phyloP scores from a whole-genome alignment of 345 rosid species.

The Moricandia arvensis region DNA sequence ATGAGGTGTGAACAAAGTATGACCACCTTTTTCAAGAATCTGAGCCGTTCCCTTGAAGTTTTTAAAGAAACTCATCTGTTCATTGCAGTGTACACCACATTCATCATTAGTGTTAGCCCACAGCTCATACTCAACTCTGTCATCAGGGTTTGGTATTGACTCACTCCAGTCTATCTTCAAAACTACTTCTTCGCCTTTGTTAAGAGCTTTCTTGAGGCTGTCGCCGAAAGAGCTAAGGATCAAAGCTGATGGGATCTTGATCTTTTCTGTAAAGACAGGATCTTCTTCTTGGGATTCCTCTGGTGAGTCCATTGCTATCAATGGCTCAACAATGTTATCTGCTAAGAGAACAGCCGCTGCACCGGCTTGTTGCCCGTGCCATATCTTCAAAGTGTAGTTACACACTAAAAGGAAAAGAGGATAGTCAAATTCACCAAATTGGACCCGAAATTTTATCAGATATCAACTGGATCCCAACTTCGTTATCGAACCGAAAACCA shows the following conservation, averaged over 20 bases:
- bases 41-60: slow-evolving; percentile 84
- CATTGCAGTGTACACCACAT: slow-evolving; percentile 78
- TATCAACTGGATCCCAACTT: no score
- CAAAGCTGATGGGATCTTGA: slow-evolving; percentile 78
- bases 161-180: slow-evolving; percentile 86
- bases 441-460: no score
- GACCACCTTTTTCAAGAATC: slow-evolving; percentile 78
- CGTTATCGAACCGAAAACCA: no score
- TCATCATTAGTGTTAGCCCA: slow-evolving; percentile 95
- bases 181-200: slow-evolving; percentile 55
- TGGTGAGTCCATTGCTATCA: slow-evolving; percentile 82
- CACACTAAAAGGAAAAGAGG: slow-evolving; percentile 45
- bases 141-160: slow-evolving; percentile 87
- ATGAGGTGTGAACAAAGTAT: slow-evolving; percentile 77
- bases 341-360: slow-evolving; percentile 82
- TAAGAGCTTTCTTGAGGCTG: slow-evolving; percentile 60
- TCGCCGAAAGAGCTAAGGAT: slow-evolving; percentile 62
- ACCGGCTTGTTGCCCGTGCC: slow-evolving; percentile 80
- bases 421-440: no score
- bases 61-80: slow-evolving; percentile 79
- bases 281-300: slow-evolving; percentile 46
- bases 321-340: slow-evolving; percentile 63
- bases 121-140: slow-evolving; percentile 88
- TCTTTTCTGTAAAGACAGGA: slow-evolving; percentile 51
- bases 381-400: slow-evolving; percentile 69